These are phyloP conservation scores for Catharanthus roseus DNA, from an alignment of 257 asterid genomes.

Conservation along the genomic window DNA sequence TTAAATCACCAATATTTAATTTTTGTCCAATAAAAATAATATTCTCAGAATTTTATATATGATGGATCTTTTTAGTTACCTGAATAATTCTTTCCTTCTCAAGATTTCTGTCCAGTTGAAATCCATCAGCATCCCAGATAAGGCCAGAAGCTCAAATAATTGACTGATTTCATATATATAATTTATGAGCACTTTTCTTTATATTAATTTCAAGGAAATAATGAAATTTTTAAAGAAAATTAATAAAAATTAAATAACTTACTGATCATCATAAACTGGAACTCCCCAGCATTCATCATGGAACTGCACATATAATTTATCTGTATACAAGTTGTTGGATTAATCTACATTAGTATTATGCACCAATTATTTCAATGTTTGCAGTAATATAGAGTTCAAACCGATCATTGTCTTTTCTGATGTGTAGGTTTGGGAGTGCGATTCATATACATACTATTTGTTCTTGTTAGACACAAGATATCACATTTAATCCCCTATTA, in stretches of 20 bases:
- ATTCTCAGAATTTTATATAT: too few species aligned
- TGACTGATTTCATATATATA: conserved; percentile 31
- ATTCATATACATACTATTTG: too few species aligned
- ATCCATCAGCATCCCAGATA: conserved; percentile 94
- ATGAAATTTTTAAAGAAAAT: not conserved
- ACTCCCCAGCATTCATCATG: conserved; percentile 99
- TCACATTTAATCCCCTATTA: too few species aligned
- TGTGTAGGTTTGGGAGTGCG: too few species aligned
- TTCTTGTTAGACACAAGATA: too few species aligned
- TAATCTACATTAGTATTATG: too few species aligned
- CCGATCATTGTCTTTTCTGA: too few species aligned
- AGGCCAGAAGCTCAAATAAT: conserved; percentile 78
- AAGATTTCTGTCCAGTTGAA: conserved; percentile 90
- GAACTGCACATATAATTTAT: conserved; percentile 65
- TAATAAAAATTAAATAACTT: conserved; percentile 20
- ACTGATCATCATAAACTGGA: conserved; percentile 92
- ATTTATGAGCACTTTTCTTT: not conserved
- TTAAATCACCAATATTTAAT: too few species aligned
- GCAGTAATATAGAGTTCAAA: too few species aligned
- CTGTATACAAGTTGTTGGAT: too few species aligned
- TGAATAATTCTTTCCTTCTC: conserved; percentile 53
- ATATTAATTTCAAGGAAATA: not conserved
- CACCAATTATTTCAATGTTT: too few species aligned
- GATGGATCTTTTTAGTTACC: conserved; percentile 31
- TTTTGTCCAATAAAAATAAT: too few species aligned